Percentiles rank a stretch among this genome's conserved stretches.
These are phyloP conservation scores for Aspergillus niger DNA, from an alignment of 2,329 filamentous ascomycete genomes.

Conservation along the genomic window DNA sequence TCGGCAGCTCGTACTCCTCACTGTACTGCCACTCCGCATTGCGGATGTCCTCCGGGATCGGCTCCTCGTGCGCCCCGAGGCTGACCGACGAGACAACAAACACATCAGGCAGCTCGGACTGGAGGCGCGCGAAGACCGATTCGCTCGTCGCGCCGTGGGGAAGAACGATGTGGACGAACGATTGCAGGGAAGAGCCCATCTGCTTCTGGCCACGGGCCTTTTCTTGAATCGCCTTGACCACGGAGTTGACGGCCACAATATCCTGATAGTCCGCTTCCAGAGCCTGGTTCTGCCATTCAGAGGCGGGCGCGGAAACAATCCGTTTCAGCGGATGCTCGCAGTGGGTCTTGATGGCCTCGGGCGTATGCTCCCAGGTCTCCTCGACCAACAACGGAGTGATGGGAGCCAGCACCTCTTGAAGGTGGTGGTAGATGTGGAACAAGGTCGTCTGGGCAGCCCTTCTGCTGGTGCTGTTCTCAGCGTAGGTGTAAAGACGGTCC, in stretches of 20 bases:
- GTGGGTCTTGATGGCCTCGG: constrained; percentile 61
- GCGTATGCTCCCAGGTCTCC: constrained; percentile 81
- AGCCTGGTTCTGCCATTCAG: constrained; percentile 45
- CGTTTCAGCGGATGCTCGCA: constrained; percentile 49
- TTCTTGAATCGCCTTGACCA: constrained; percentile 77
- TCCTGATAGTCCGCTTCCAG: constrained; percentile 50
- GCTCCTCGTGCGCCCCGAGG: constrained; percentile 43
- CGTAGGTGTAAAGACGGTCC: constrained; percentile 85
- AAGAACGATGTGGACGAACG: constrained; percentile 58
- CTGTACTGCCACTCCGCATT: constrained; percentile 47
- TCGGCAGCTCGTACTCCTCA: constrained; percentile 42
- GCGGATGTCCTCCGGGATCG: constrained; percentile 28
- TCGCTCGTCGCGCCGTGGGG: constrained; percentile 18
- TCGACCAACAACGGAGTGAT: constrained; percentile 82
- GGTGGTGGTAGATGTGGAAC: constrained; percentile 65
- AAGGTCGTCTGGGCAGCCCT: constrained; percentile 59
- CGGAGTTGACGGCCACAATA: constrained; percentile 57
- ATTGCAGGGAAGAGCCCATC: constrained; percentile 79
- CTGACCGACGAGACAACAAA: constrained; percentile 70
- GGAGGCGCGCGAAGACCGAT: constrained; percentile 34
- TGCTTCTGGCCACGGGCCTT: constrained; percentile 68
- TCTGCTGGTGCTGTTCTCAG: constrained; percentile 64
- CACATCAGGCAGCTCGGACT: constrained; percentile 60
- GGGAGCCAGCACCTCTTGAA: constrained; percentile 77
- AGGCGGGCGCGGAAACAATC: constrained; percentile 31